Conservation (phyloP, 2,329 filamentous ascomycete species). For the Ophiostoma himal-ulmi region DNA sequence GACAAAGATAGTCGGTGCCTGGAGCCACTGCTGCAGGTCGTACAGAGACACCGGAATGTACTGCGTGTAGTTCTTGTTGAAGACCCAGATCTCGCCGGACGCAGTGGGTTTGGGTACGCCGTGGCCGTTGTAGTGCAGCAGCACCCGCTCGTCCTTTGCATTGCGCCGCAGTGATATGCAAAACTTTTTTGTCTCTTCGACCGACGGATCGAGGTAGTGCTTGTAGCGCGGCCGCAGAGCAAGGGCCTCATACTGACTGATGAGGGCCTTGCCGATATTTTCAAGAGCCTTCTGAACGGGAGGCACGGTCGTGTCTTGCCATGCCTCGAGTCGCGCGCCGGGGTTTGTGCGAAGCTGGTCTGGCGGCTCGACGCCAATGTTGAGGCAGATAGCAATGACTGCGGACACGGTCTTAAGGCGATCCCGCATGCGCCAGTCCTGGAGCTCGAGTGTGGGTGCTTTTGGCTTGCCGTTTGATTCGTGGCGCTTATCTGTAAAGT, state of each 20-base stretch:
- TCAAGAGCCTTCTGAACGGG: conserved; percentile 81
- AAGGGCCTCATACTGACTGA: conserved; percentile 91
- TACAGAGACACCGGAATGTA: conserved; percentile 96
- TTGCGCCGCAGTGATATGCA: conserved; percentile 84
- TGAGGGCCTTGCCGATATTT: conserved; percentile 91
- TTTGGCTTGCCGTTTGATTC: conserved; percentile 88
- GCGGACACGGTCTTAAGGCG: conserved; percentile 94
- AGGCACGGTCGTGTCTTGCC: conserved; percentile 83
- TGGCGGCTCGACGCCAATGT: conserved; percentile 94
- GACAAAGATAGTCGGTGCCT: conserved; percentile 90
- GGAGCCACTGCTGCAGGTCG: conserved; percentile 91
- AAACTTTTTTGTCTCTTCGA: conserved; percentile 96
- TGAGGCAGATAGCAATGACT: conserved; percentile 87
- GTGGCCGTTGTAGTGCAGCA: conserved; percentile 99
- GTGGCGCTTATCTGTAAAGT: conserved; percentile 96
- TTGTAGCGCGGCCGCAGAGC: conserved; percentile 96
- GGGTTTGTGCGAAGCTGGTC: conserved; percentile 95
- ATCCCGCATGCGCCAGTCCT: conserved; percentile 97
- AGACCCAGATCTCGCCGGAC: conserved; percentile 98
- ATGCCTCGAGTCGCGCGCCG: conserved; percentile 89
- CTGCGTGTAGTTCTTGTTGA: conserved; percentile 97
- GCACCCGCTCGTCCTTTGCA: conserved; percentile 88
- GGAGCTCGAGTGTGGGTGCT: conserved; percentile 57
- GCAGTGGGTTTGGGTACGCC: conserved; percentile 92
- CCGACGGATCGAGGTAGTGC: conserved; percentile 90